These are phyloP conservation scores for Neonectria coccinea DNA, from an alignment of 2,329 filamentous ascomycete species.

Conservation along the genomic window DNA sequence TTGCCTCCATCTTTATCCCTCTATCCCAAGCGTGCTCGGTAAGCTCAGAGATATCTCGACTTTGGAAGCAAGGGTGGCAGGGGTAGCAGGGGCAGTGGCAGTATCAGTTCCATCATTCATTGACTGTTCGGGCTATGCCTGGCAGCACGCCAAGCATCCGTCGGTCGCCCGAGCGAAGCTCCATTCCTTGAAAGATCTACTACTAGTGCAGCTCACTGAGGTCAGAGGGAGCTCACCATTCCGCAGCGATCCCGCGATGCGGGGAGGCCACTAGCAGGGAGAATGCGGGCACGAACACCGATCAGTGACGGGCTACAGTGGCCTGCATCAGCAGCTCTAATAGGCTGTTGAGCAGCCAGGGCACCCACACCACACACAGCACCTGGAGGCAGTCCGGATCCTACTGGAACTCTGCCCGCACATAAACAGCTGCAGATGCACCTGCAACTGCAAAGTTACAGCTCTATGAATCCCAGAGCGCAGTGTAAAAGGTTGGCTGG, in stretches of 20 bases:
- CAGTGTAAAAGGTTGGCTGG: background rate
- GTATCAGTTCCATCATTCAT: background rate
- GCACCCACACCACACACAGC: background rate
- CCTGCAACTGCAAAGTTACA: background rate
- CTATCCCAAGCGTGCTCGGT: background rate
- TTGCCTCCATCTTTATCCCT: background rate
- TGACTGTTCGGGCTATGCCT: background rate
- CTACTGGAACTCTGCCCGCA: background rate
- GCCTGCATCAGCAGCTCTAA: background rate
- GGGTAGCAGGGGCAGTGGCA: background rate
- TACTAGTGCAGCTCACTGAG: no score
- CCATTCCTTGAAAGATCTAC: background rate
- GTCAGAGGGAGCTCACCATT: background rate
- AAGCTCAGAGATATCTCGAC: background rate
- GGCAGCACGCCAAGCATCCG: background rate
- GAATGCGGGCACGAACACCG: background rate
- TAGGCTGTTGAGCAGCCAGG: background rate
- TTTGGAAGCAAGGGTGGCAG: background rate
- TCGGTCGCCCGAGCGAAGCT: background rate
- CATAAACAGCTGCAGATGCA: background rate
- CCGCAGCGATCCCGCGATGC: background rate
- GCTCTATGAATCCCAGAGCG: background rate
- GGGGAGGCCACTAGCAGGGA: background rate
- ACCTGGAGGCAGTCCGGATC: background rate
- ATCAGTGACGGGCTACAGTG: background rate